A percentile compares a stretch with the other conserved stretches of the same genome.
Evolutionary conservation across 2,329 filamentous ascomycete species (phyloP).

Genomic region (Alternaria sp.): DNA sequence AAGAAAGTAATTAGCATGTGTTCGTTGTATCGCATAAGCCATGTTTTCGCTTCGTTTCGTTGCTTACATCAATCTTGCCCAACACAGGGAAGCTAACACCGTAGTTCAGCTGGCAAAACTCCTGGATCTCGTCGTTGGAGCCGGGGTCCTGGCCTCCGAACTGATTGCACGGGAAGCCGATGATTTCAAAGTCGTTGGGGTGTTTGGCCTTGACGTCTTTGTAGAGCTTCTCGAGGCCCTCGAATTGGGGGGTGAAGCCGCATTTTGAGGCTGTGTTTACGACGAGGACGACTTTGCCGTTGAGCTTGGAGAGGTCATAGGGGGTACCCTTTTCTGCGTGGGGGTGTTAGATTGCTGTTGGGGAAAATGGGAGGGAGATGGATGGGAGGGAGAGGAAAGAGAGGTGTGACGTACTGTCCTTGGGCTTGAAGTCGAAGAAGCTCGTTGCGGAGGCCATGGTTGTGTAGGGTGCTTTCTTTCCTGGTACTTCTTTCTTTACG

Average conservation of each 20-base stretch:
- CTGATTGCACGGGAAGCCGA: conserved; percentile 99
- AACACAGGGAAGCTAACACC: conserved; percentile 91
- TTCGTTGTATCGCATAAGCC: not conserved
- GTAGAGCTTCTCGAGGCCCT: conserved; percentile 88
- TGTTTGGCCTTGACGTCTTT: conserved; percentile 73
- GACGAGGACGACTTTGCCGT: conserved; percentile 91
- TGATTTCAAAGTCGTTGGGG: conserved; percentile 79
- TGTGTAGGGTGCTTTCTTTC: conserved; percentile 12
- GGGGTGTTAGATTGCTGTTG: not conserved
- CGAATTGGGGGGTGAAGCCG: conserved; percentile 97
- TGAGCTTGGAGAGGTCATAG: conserved; percentile 72
- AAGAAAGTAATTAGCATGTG: not conserved
- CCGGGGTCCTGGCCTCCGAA: conserved; percentile 92
- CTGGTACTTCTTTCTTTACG: not conserved
- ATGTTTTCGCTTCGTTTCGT: not conserved
- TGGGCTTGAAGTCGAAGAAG: conserved; percentile 85
- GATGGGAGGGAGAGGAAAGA: not conserved
- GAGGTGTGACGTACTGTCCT: conserved; percentile 69
- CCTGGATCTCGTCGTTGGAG: conserved; percentile 66
- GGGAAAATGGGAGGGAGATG: not conserved
- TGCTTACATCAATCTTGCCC: conserved; percentile 81
- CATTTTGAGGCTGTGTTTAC: conserved; percentile 99
- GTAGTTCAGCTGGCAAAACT: conserved; percentile 90
- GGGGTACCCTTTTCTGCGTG: conserved; percentile 73
- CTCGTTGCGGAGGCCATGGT: conserved; percentile 71